A percentile compares a stretch with the other conserved stretches of the same genome.
phyloP scores from a whole-genome alignment of 495 filamentous ascomycete genomes.

The Neurospora tetraspora region DNA sequence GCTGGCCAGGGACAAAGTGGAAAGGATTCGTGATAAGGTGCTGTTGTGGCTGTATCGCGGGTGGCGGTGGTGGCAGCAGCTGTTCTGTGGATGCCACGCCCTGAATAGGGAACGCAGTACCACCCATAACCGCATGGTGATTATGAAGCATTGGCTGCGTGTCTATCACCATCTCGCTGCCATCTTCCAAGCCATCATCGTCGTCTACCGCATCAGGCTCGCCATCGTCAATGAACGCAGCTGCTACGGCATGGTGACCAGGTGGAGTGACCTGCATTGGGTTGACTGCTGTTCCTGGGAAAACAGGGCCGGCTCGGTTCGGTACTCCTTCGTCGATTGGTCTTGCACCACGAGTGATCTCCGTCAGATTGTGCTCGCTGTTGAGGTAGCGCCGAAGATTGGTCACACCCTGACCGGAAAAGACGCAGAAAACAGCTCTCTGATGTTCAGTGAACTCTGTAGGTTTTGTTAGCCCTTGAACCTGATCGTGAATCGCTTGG shows the following conservation, averaged over 20 bases:
- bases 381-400: constrained; percentile 73
- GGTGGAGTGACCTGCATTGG: background rate
- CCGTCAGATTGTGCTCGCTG: constrained; percentile 22
- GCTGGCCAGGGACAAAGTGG: constrained; percentile 9
- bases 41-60: constrained; percentile 1
- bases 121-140: background rate
- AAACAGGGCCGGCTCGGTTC: background rate
- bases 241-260: constrained; percentile 13
- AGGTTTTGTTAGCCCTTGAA: constrained; percentile 19
- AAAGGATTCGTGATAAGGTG: constrained; percentile 7
- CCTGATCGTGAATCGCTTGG: background rate
- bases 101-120: background rate
- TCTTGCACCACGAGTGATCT: background rate
- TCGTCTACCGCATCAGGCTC: constrained; percentile 31
- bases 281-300: background rate
- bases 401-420: constrained; percentile 77
- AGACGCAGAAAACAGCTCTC: constrained; percentile 92
- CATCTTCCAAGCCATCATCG: constrained; percentile 33
- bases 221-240: constrained; percentile 17
- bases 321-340: background rate
- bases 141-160: constrained; percentile 13
- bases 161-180: constrained; percentile 32
- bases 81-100: background rate
- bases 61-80: constrained; percentile 3
- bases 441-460: constrained; percentile 92